Evolutionary conservation across 1,284 basidiomycete species (phyloP), one percentile per base, ranked within the genome.

Genomic region (Irpex sp.): DNA sequence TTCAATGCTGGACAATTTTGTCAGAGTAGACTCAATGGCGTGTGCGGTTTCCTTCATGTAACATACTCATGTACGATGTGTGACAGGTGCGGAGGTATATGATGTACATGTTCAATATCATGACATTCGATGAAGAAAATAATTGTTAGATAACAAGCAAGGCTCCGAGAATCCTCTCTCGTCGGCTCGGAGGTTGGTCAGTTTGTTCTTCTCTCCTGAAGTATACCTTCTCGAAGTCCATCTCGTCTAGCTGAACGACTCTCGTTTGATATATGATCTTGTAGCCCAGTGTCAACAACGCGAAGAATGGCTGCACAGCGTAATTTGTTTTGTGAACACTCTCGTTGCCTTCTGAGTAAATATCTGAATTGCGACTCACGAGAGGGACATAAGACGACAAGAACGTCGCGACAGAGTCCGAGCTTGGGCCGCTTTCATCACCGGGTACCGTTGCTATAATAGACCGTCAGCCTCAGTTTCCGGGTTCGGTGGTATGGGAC

Each of bases 261-360:
- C 68, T 65, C 33, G 72, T 74, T 57, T 71, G 71, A 61, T 73
- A 64, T 49, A 74, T 71, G 31, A 74, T 66, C 64, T 74, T 74
- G 66, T 74, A 74, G 1, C 72, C 72, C 33, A 71, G 69, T 5
- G 71, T 73, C 13, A 74, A 61, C 5, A 74, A 64, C 1, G 72
- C 9, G 59, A 73, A 74, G 60, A 72, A 68, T 0, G 71, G 72
- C 72, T 73, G 5, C 11, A 36, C 13, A 5, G 6, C n/a, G 17
- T 21, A 3, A 31, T 21, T 31, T 6, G 5, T 33, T 33, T 33
- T 3, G 21, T 26, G 21, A 26, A 1, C 21, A 26, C 21, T 26
- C 21, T 26, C 21, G 3, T 3, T 26, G 21, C 21, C 21, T 26
- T 26, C 21, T 26, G 21, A 26, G 21, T 3, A 39, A 2, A 39